Evolutionary conservation across 106 monocot genomes (phyloP).

Genomic region (Allium fistulosum): DNA sequence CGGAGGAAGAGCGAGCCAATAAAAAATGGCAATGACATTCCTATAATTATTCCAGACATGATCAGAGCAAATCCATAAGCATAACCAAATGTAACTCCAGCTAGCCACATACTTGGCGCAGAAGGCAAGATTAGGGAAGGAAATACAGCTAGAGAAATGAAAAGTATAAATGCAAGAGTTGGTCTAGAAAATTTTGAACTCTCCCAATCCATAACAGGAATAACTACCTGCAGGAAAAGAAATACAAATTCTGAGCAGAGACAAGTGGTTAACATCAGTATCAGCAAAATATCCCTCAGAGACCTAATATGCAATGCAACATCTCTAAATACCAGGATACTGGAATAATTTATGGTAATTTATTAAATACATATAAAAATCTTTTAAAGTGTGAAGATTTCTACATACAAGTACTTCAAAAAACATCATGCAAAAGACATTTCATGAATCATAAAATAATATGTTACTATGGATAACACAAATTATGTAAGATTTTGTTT

Average conservation of each 20-base stretch:
- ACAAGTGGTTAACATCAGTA: too few relatives aligned
- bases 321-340: too few relatives aligned
- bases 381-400: too few relatives aligned
- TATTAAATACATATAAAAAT: too few relatives aligned
- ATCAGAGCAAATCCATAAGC: constrained; percentile 64
- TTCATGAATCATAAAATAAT: too few relatives aligned
- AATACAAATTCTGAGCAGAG: neutral
- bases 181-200: constrained; percentile 38
- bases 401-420: too few relatives aligned
- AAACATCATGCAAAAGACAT: too few relatives aligned
- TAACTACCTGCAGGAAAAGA: constrained; percentile 43
- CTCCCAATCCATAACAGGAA: constrained; percentile 65
- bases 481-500: too few relatives aligned
- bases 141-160: constrained; percentile 52
- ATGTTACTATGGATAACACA: too few relatives aligned
- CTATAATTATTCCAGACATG: constrained; percentile 42
- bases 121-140: constrained; percentile 66
- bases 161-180: constrained; percentile 58
- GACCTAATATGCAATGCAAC: too few relatives aligned
- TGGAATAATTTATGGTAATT: too few relatives aligned
- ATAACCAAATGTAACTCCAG: constrained; percentile 74
- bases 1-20: constrained; percentile 55
- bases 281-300: too few relatives aligned
- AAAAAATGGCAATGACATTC: constrained; percentile 76
- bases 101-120: constrained; percentile 76